Percentiles rank a stretch among this genome's conserved stretches.
Conservation (phyloP, 305 asterid genomes). For the Fraxinus dipetala region DNA sequence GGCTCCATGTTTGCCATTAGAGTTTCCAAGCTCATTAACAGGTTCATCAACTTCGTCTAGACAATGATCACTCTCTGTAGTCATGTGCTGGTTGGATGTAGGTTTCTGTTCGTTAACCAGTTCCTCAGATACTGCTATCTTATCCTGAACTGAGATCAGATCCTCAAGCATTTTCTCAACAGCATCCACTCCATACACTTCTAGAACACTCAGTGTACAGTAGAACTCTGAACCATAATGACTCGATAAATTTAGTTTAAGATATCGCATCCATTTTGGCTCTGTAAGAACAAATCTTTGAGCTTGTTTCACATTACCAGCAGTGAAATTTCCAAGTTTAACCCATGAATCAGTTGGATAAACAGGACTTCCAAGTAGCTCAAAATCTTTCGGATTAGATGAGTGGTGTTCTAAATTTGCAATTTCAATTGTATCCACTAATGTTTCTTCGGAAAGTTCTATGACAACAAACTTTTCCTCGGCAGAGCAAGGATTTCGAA, state of each 20-base stretch:
- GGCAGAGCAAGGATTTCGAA: conserved; percentile 88
- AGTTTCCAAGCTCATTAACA: conserved; percentile 30
- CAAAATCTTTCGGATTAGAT: conserved; percentile 77
- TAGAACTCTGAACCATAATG: conserved; percentile 94
- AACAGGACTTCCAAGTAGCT: conserved; percentile 72
- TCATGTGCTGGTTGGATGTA: conserved; percentile 31
- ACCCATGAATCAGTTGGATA: conserved; percentile 90
- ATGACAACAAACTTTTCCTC: conserved; percentile 80
- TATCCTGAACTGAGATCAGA: conserved; percentile 61
- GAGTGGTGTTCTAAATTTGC: conserved; percentile 96
- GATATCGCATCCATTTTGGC: conserved; percentile 91
- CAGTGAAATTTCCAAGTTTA: conserved; percentile 74
- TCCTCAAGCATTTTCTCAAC: conserved; percentile 97
- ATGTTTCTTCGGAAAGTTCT: conserved; percentile 93
- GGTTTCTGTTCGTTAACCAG: conserved; percentile 36
- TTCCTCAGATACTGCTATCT: conserved; percentile 43
- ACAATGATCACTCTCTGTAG: conserved; percentile 37
- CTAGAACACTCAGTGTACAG: conserved; percentile 78
- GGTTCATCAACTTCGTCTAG: conserved; percentile 48
- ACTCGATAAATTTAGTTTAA: conserved; percentile 60
- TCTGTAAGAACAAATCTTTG: conserved; percentile 71
- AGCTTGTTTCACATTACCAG: conserved; percentile 72
- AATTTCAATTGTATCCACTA: conserved; percentile 65
- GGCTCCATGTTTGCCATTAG: conserved; percentile 41
- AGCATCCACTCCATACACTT: conserved; percentile 94